phyloP scores from a whole-genome alignment of 1,284 basidiomycete species.

The Cryptococcus floricola region DNA sequence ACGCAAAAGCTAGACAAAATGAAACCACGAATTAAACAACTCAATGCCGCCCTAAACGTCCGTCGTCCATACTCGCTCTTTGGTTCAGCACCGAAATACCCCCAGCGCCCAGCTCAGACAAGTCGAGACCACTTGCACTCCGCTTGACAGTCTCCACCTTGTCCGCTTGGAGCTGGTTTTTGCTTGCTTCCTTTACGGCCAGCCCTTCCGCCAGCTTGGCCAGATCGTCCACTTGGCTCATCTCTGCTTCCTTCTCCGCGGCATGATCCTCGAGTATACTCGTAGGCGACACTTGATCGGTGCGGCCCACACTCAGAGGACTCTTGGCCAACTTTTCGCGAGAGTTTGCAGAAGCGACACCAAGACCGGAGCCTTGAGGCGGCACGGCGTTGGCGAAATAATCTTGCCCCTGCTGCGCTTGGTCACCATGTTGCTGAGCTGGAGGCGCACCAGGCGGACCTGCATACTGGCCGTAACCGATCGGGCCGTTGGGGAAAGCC shows the following conservation, averaged over 20 bases:
- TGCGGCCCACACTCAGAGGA: constrained; percentile 20
- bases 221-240: not conserved
- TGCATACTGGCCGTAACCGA: constrained; percentile 15
- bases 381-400: constrained; percentile 30
- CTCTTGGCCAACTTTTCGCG: not conserved
- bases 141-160: constrained; percentile 2
- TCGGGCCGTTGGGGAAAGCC: constrained; percentile 27
- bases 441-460: constrained; percentile 20
- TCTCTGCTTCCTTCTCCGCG: not conserved
- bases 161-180: constrained; percentile 4
- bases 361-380: not conserved
- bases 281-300: constrained; percentile 27
- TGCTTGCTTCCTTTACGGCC: not conserved
- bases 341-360: not conserved
- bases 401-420: constrained; percentile 14
- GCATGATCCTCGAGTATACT: not conserved
- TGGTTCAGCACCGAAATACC: not conserved
- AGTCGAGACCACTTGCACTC: not conserved
- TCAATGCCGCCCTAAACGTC: constrained; percentile 11
- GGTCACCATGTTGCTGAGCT: not conserved
- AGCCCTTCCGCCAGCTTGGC: not conserved
- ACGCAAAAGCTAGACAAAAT: not conserved
- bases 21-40: not conserved
- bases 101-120: not conserved
- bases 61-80: constrained; percentile 27